Evolutionary conservation across 768 basidiomycete genomes (phyloP).

Genomic region (Leccinum obscurum): DNA sequence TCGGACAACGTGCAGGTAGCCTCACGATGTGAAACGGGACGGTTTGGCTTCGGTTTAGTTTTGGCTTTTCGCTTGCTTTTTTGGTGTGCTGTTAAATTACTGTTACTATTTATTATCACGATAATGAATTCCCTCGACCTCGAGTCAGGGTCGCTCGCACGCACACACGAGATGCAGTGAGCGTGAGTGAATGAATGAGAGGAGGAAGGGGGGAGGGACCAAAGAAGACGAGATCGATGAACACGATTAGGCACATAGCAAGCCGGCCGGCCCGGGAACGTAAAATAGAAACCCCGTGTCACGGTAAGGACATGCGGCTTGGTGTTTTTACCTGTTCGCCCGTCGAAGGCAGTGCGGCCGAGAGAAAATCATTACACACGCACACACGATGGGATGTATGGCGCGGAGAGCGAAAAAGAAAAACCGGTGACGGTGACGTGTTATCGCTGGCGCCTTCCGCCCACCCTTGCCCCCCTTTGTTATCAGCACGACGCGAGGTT

Average conservation of each 20-base stretch:
- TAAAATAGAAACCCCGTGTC: background rate
- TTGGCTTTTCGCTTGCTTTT: background rate
- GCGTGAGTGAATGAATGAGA: background rate
- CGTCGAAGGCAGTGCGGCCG: conserved; percentile 15
- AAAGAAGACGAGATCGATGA: background rate
- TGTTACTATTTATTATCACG: background rate
- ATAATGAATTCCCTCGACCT: background rate
- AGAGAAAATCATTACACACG: conserved; percentile 7
- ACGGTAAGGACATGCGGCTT: background rate
- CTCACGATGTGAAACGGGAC: conserved; percentile 12
- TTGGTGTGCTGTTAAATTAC: background rate
- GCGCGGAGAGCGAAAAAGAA: background rate
- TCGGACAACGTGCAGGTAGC: conserved; percentile 17
- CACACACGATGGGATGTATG: background rate
- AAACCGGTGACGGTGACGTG: conserved; percentile 13
- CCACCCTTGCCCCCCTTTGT: background rate
- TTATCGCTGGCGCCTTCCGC: background rate
- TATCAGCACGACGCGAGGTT: background rate
- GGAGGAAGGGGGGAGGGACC: background rate
- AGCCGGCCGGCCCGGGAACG: background rate
- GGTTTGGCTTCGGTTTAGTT: background rate
- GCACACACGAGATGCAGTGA: background rate
- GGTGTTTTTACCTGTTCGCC: background rate
- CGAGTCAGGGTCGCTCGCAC: background rate
- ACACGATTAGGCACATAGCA: background rate